Percentiles rank a stretch among this genome's conserved stretches.
phyloP scores from a whole-genome alignment of 306 rosid species.

The peach (Prunus persica) region Prunus_persica_NCBIv2 NC_034011.1:2718501-2719000 shows the following conservation, averaged over 20 bases:
- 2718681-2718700: constrained; percentile 77
- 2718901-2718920: constrained; percentile 68
- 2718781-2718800: constrained; percentile 73
- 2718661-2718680: constrained; percentile 64
- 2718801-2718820: constrained; percentile 90
- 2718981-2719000: constrained; percentile 92
- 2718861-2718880: constrained; percentile 71
- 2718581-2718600: constrained; percentile 60
- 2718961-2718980: constrained; percentile 68
- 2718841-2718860: constrained; percentile 72
- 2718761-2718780: constrained; percentile 60
- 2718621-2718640: constrained; percentile 49
- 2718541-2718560: constrained; percentile 50
- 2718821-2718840: constrained; percentile 68
- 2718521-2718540: constrained; percentile 25
- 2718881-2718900: constrained; percentile 76
- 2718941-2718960: constrained; percentile 69
- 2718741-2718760: constrained; percentile 39
- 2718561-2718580: constrained; percentile 58
- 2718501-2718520: constrained; percentile 14
- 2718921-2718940: constrained; percentile 70
- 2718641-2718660: constrained; percentile 63
- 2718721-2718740: constrained; percentile 74
- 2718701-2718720: constrained; percentile 67
- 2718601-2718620: constrained; percentile 49